Evolutionary conservation across 129 eudicot species (phyloP), one percentile per base, ranked within the genome.

Genomic region (Cynara cardunculus): DNA sequence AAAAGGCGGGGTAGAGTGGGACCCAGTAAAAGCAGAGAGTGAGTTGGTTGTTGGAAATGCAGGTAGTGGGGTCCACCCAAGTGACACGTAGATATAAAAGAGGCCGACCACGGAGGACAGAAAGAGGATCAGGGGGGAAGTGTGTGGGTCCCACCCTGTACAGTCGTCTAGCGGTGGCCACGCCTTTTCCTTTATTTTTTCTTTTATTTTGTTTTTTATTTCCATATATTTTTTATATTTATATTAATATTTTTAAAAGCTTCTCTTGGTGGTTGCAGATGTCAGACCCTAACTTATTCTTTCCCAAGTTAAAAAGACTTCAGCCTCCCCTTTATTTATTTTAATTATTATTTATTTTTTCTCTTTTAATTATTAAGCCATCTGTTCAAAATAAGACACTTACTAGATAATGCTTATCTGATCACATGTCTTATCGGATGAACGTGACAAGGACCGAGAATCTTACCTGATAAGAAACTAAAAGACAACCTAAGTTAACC

Each of bases 31-130:
- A n/a, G 59, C 59, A 1, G 9, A n/a, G 69, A 82, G 46, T 69
- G 79, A 77, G 82, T 26, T 77, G 79, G 82, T 83, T 83, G 86
- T 77, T 83, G 78, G 74, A 76, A 68, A 82, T 81, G 85, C 76
- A 37, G 81, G 56, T 41, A 13, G 86, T 83, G 82, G 82, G 82
- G 74, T 16, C 85, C 13, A 70, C 14, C 85, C 13, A 70, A 2
- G 81, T 75, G 81, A 71, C 78, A 83, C 78, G 82, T 83, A 77
- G 74, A 70, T 7, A 11, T 10, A n/a, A 68, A 62, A 62, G 74
- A 80, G 24, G n/a, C 30, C 21, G 11, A 19, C 78, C 83, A 80
- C 83, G 83, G 72, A 59, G 71, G 78, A 27, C 5, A 18, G 65
- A 56, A 56, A 56, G 65, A 56, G 65, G 65, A 56, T 56, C 65